Conservation (phyloP, 2,329 filamentous ascomycete species). For the Cytospora piceae region DNA sequence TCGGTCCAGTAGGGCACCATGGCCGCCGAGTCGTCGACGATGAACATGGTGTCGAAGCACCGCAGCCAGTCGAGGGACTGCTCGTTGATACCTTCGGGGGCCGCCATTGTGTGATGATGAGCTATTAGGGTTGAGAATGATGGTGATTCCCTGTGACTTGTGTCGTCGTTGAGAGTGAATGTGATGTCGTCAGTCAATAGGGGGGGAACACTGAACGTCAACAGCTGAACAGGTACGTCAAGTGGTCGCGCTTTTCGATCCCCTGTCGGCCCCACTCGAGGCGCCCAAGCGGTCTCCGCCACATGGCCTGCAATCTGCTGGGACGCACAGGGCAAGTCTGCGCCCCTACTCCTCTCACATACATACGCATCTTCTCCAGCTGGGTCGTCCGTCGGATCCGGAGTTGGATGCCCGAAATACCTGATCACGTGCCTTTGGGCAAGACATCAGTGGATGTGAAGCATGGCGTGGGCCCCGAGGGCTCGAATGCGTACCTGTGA, state of each 20-base stretch:
- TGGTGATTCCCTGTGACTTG: not conserved
- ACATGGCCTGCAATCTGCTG: not conserved
- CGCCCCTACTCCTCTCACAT: not conserved
- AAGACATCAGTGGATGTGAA: not conserved
- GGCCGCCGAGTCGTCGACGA: slow-evolving; percentile 21
- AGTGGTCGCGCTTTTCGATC: not conserved
- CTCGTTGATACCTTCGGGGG: slow-evolving; percentile 22
- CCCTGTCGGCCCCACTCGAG: not conserved
- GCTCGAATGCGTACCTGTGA: no score
- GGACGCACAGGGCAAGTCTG: not conserved
- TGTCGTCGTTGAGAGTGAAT: slow-evolving; percentile 1
- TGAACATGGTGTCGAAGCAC: slow-evolving; percentile 24
- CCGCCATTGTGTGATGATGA: slow-evolving; percentile 19
- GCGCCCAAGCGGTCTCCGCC: not conserved
- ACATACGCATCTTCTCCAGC: no score
- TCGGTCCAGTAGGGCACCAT: slow-evolving; percentile 22
- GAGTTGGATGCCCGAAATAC: not conserved
- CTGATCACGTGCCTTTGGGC: not conserved
- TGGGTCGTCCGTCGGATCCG: not conserved
- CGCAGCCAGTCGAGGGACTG: slow-evolving; percentile 24
- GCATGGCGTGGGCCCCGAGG: no score
- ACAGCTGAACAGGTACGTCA: no score
- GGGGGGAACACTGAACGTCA: not conserved
- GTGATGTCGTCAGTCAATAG: not conserved
- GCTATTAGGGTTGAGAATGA: not conserved